phyloP scores from a whole-genome alignment of 495 filamentous ascomycete genomes.

The Achaetomiella virescens region DNA sequence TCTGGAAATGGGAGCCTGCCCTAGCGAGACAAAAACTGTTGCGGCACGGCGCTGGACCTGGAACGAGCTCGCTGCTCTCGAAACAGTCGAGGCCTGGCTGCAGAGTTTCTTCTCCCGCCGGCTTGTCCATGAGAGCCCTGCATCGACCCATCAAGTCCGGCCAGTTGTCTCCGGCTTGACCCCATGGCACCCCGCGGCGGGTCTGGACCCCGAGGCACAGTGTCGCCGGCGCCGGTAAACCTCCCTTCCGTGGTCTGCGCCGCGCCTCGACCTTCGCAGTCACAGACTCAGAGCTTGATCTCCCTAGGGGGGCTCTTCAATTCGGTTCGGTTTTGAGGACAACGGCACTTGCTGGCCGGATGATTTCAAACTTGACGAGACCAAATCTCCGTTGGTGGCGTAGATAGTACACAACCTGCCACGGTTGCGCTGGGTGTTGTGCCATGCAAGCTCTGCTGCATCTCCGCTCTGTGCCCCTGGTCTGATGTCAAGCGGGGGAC shows the following conservation, averaged over 20 bases:
- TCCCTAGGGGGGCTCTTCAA: too few relatives aligned
- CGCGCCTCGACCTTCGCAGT: too few relatives aligned
- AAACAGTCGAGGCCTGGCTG: background rate
- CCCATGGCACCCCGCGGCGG: background rate
- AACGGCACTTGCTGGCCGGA: too few relatives aligned
- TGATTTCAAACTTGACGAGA: too few relatives aligned
- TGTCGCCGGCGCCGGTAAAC: background rate
- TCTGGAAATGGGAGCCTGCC: too few relatives aligned
- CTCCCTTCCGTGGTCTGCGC: background rate
- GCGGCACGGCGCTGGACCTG: too few relatives aligned
- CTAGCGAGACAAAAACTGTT: too few relatives aligned
- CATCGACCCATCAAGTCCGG: constrained; percentile 15
- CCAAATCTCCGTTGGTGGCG: too few relatives aligned
- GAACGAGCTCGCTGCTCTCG: background rate
- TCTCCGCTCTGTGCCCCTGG: constrained; percentile 17
- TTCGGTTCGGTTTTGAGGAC: too few relatives aligned
- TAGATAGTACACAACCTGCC: too few relatives aligned
- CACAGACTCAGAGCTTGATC: too few relatives aligned
- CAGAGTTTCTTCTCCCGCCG: background rate
- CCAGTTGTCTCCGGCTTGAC: background rate
- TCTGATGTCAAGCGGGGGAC: constrained; percentile 19
- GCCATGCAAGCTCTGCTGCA: constrained; percentile 9
- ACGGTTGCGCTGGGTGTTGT: background rate
- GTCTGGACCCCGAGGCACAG: constrained; percentile 1
- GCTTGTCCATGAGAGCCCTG: constrained; percentile 9